Evolutionary conservation across 2,329 filamentous ascomycete genomes (phyloP).

Genomic region (Beauveria bassiana): DNA sequence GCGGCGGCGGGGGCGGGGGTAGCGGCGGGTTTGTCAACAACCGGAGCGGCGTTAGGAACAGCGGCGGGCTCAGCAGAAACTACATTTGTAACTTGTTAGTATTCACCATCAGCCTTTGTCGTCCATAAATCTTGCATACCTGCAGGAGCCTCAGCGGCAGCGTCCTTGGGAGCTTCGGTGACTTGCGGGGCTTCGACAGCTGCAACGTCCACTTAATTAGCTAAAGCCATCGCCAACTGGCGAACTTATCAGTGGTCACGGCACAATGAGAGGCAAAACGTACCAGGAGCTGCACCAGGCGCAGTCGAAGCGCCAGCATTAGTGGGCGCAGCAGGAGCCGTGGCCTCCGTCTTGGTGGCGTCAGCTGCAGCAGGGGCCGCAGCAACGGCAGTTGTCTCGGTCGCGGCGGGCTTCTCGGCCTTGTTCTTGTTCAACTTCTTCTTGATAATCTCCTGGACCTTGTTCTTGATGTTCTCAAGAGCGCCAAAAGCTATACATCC

Average conservation of each 20-base stretch:
- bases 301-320: slow-evolving; percentile 14
- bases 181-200: slow-evolving; percentile 17
- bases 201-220: slow-evolving; percentile 8
- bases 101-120: background rate
- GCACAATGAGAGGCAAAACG: background rate
- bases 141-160: slow-evolving; percentile 12
- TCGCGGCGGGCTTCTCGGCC: slow-evolving; percentile 17
- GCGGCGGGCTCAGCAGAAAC: slow-evolving; percentile 7
- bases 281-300: slow-evolving; percentile 13
- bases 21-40: slow-evolving; percentile 9
- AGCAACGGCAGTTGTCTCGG: slow-evolving; percentile 10
- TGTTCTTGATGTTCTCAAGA: slow-evolving; percentile 47
- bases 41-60: slow-evolving; percentile 4
- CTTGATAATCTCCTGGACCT: slow-evolving; percentile 47
- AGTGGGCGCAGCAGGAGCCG: slow-evolving; percentile 15
- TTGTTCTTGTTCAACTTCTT: slow-evolving; percentile 34
- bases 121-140: background rate
- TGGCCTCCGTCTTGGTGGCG: slow-evolving; percentile 17
- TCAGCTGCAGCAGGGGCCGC: slow-evolving; percentile 16
- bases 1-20: slow-evolving; percentile 18
- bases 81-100: background rate
- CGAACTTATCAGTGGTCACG: background rate
- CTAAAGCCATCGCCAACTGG: background rate
- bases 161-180: slow-evolving; percentile 18
- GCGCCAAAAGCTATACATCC: slow-evolving; percentile 35